Conservation (phyloP, 2,329 filamentous ascomycete genomes). For the Penicillium sp. region DNA sequence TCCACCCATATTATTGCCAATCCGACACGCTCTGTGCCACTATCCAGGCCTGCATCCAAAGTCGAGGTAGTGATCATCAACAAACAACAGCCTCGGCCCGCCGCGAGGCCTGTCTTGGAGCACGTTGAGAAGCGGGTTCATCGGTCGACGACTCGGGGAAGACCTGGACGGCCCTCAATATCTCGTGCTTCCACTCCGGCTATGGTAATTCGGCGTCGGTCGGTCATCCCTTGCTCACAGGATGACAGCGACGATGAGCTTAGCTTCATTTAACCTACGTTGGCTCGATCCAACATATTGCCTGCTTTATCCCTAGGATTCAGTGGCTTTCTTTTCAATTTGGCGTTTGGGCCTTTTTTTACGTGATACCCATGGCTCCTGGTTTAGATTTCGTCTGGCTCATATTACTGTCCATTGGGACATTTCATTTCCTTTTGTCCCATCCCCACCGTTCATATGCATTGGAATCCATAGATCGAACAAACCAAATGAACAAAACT, state of each 20-base stretch:
- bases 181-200: constrained; percentile 2
- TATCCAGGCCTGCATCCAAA: constrained; percentile 6
- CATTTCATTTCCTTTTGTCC: neutral
- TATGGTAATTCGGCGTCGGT: constrained; percentile 8
- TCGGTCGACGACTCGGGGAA: constrained; percentile 16
- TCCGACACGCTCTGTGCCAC: neutral
- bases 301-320: neutral
- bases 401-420: neutral
- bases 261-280: constrained; percentile 31
- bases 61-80: constrained; percentile 37
- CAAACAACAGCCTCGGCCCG: constrained; percentile 7
- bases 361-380: neutral
- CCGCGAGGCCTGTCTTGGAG: constrained; percentile 1
- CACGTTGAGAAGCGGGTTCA: constrained; percentile 16
- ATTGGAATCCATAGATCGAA: neutral
- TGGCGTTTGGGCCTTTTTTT: neutral
- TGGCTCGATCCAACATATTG: neutral
- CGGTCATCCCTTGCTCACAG: constrained; percentile 27
- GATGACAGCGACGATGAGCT: constrained; percentile 42
- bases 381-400: neutral
- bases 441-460: neutral
- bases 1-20: constrained; percentile 14
- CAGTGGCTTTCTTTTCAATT: neutral
- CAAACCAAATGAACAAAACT: neutral
- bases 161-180: constrained; percentile 12